These are phyloP conservation scores for Hylodesmum podocarpum DNA, from an alignment of 306 rosid genomes.

Conservation along the genomic window DNA sequence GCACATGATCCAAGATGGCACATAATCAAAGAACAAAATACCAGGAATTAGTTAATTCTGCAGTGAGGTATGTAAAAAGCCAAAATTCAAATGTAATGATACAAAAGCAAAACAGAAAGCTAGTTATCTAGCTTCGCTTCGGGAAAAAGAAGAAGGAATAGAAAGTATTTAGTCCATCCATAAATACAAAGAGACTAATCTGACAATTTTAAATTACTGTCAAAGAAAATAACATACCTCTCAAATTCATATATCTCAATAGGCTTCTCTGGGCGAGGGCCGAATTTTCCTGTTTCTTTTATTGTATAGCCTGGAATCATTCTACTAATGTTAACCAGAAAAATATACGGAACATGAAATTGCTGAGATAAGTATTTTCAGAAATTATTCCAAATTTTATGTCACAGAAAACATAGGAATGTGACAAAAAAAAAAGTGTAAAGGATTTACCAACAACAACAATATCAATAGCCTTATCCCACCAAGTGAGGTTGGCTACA, in stretches of 20 bases:
- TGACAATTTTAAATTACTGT: too few species aligned
- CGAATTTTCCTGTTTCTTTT: constrained; percentile 82
- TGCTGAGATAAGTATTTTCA: neutral
- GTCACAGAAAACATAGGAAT: neutral
- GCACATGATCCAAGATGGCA: constrained; percentile 35
- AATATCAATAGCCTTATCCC: neutral
- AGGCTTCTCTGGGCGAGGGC: constrained; percentile 92
- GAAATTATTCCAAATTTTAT: constrained; percentile 2
- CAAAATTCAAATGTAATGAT: neutral
- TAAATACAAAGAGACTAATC: too few species aligned
- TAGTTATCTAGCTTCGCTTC: neutral
- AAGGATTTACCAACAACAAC: neutral
- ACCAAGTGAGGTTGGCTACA: neutral
- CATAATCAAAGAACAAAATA: constrained; percentile 19
- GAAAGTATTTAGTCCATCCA: neutral
- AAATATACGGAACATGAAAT: too few species aligned
- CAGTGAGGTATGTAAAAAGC: neutral
- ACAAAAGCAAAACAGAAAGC: neutral
- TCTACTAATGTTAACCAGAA: constrained; percentile 20
- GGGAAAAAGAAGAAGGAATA: neutral
- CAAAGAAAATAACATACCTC: constrained; percentile 50
- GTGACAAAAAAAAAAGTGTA: neutral
- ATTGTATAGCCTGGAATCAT: constrained; percentile 60
- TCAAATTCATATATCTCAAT: constrained; percentile 96
- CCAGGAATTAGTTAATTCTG: constrained; percentile 40